These are phyloP conservation scores for Pezicula neosporulosa DNA, from an alignment of 2,329 filamentous ascomycete species.

Conservation along the genomic window DNA sequence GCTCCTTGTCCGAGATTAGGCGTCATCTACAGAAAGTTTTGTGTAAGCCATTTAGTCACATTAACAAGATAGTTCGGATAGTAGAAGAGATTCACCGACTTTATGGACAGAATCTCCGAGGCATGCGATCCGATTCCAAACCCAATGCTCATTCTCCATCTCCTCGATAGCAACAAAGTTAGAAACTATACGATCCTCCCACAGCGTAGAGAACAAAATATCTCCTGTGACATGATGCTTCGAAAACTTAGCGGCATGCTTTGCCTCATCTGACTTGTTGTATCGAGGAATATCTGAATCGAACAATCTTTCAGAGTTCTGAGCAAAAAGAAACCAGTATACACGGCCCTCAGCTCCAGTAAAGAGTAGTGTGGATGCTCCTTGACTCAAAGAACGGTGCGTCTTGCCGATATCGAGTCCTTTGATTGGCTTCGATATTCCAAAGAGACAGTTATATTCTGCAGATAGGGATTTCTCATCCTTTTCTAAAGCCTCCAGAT, in stretches of 20 bases:
- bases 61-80: background rate
- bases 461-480: conserved; percentile 10
- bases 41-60: background rate
- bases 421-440: conserved; percentile 7
- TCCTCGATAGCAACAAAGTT: conserved; percentile 1
- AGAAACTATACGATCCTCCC: background rate
- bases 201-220: background rate
- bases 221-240: background rate
- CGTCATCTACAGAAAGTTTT: conserved; percentile 4
- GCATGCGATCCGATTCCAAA: conserved; percentile 1
- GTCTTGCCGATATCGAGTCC: conserved; percentile 8
- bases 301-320: background rate
- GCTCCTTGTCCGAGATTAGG: conserved; percentile 5
- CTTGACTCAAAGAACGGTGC: conserved; percentile 7
- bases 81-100: background rate
- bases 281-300: background rate
- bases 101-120: conserved; percentile 7
- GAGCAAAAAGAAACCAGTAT: conserved; percentile 14
- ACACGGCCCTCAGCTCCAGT: conserved; percentile 8
- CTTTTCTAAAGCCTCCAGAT: conserved; percentile 5
- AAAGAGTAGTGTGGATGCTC: conserved; percentile 9
- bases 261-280: background rate
- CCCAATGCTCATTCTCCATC: conserved; percentile 3
- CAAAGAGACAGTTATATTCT: conserved; percentile 17
- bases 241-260: background rate